Evolutionary conservation across 305 asterid genomes (phyloP).

Genomic region (Fraxinus nigra): DNA sequence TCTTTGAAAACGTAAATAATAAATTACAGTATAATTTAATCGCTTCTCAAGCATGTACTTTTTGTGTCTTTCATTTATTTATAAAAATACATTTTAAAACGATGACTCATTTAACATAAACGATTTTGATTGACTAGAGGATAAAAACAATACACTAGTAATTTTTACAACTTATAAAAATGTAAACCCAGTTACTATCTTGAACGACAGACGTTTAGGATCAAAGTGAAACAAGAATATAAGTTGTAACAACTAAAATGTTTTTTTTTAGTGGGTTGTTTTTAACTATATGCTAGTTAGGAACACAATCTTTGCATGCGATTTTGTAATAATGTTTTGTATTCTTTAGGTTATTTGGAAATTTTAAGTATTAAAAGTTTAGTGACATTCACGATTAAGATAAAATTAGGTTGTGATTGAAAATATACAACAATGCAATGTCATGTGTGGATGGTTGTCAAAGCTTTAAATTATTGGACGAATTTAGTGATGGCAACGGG

Average conservation of each 20-base stretch:
- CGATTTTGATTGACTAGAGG: background rate
- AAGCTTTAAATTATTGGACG: too few relatives aligned
- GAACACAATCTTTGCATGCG: background rate
- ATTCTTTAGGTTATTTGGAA: background rate
- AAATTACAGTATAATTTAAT: too few relatives aligned
- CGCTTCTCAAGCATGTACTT: background rate
- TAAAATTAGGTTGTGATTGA: background rate
- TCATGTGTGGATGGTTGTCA: too few relatives aligned
- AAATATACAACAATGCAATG: background rate
- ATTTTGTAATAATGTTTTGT: background rate
- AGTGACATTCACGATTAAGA: background rate
- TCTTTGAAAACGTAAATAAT: too few relatives aligned
- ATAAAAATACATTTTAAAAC: too few relatives aligned
- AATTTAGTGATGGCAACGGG: too few relatives aligned
- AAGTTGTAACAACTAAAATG: too few relatives aligned
- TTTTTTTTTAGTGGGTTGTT: too few relatives aligned
- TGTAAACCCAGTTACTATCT: background rate
- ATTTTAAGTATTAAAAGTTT: background rate
- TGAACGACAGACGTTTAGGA: background rate
- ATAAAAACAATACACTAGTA: background rate
- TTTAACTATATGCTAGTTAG: background rate
- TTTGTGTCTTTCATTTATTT: background rate
- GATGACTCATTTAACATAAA: background rate
- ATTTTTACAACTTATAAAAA: background rate
- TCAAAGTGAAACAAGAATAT: background rate